These are phyloP conservation scores for Solanum tarapatanum DNA, from an alignment of 257 asterid species.

Conservation along the genomic window DNA sequence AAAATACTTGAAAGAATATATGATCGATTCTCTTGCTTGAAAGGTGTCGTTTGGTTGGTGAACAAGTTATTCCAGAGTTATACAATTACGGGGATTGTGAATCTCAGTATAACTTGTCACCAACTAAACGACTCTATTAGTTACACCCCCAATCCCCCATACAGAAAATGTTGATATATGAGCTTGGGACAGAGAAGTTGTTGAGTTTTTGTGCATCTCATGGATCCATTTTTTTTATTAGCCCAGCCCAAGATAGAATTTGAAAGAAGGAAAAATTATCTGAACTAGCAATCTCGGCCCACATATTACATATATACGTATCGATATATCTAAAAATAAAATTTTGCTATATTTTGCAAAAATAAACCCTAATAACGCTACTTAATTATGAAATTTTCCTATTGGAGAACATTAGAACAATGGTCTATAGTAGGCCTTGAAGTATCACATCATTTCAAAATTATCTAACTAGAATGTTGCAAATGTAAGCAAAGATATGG, in stretches of 20 bases:
- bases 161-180: background rate
- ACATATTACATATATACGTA: background rate
- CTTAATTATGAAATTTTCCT: background rate
- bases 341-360: background rate
- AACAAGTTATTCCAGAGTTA: background rate
- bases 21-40: background rate
- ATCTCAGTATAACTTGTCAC: background rate
- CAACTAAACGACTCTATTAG: background rate
- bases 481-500: background rate
- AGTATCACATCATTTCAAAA: background rate
- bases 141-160: background rate
- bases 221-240: background rate
- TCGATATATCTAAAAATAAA: too few relatives aligned
- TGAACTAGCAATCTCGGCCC: background rate
- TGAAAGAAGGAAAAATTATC: background rate
- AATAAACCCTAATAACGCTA: background rate
- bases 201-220: background rate
- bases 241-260: background rate
- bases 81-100: background rate
- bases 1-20: background rate
- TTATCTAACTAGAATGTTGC: background rate
- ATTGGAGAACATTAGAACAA: background rate
- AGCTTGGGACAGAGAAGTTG: background rate
- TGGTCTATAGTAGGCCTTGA: background rate
- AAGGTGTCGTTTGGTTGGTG: background rate